These are phyloP conservation scores for Claviceps maximensis DNA, from an alignment of 2,329 filamentous ascomycete species.

Conservation along the genomic window DNA sequence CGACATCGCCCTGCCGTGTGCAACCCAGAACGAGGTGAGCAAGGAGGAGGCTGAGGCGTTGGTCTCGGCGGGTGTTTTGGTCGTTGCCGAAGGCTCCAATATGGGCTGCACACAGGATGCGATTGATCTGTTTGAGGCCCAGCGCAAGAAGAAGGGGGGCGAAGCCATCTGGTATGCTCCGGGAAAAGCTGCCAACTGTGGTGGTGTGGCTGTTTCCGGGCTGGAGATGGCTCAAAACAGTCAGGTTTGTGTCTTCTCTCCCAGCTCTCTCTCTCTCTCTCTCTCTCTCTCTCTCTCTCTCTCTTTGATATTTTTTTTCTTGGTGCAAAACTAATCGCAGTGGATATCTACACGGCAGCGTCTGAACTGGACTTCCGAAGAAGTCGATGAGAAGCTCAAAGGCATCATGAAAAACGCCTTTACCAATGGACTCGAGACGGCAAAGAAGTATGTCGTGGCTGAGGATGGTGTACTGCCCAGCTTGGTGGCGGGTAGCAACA, in stretches of 20 bases:
- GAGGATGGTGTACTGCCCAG: constrained; percentile 76
- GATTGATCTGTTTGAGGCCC: constrained; percentile 81
- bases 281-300: no score
- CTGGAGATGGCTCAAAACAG: constrained; percentile 99
- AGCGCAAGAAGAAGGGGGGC: constrained; percentile 55
- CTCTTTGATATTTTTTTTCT: not conserved
- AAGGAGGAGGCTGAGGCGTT: constrained; percentile 79
- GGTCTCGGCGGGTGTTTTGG: constrained; percentile 61
- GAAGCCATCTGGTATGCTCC: constrained; percentile 87
- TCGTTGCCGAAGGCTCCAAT: constrained; percentile 94
- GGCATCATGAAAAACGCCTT: constrained; percentile 92
- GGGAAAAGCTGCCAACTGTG: constrained; percentile 93
- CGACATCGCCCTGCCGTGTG: constrained; percentile 82
- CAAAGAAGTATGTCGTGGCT: constrained; percentile 72
- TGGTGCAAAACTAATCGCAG: not conserved
- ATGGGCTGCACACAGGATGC: constrained; percentile 97
- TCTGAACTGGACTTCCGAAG: constrained; percentile 72
- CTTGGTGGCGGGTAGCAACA: constrained; percentile 87
- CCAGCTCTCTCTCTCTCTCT: no score
- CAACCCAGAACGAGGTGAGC: constrained; percentile 95
- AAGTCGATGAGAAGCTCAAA: constrained; percentile 86
- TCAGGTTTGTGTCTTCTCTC: constrained; percentile 15
- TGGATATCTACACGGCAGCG: constrained; percentile 32
- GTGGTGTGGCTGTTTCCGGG: constrained; percentile 92
- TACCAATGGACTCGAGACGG: constrained; percentile 75